These are phyloP conservation scores for Astrothelium subdiscretum DNA, from an alignment of 495 filamentous ascomycete genomes.

Conservation along the genomic window DNA sequence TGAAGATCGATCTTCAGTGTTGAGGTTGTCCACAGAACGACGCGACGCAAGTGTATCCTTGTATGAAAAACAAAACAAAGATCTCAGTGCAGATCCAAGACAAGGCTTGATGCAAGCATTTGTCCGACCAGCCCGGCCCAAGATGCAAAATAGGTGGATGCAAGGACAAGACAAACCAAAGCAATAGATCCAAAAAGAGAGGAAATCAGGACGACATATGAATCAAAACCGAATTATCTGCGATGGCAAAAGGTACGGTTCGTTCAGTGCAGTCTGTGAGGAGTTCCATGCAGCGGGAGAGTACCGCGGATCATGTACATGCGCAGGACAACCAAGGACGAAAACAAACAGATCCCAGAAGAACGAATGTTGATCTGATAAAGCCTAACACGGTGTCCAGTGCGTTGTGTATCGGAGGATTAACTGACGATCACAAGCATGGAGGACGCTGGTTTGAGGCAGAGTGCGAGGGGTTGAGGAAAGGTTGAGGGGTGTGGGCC, in stretches of 20 bases:
- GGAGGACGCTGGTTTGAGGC: not conserved
- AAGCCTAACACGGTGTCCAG: not conserved
- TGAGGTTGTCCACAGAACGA: not conserved
- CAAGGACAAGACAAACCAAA: not conserved
- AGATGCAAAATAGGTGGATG: not conserved
- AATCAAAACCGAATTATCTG: not conserved
- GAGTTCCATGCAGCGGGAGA: not conserved
- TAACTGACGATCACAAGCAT: conserved; percentile 1
- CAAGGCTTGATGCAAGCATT: not conserved
- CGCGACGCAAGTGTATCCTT: not conserved
- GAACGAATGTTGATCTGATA: conserved; percentile 2
- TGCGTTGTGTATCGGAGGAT: conserved; percentile 1
- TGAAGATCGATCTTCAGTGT: not conserved
- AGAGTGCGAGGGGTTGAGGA: not conserved
- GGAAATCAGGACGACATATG: not conserved
- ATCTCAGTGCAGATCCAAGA: not conserved
- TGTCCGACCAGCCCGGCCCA: not conserved
- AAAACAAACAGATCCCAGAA: conserved; percentile 1
- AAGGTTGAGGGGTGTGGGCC: conserved; percentile 6
- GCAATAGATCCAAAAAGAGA: not conserved
- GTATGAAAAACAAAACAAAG: not conserved
- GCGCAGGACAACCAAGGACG: not conserved
- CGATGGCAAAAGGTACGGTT: not conserved
- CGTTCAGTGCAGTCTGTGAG: not conserved
- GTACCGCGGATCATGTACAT: not conserved